Evolutionary conservation across 345 rosid genomes (phyloP), one percentile per base, ranked within the genome.

Genomic region (Brassica napus): DNA sequence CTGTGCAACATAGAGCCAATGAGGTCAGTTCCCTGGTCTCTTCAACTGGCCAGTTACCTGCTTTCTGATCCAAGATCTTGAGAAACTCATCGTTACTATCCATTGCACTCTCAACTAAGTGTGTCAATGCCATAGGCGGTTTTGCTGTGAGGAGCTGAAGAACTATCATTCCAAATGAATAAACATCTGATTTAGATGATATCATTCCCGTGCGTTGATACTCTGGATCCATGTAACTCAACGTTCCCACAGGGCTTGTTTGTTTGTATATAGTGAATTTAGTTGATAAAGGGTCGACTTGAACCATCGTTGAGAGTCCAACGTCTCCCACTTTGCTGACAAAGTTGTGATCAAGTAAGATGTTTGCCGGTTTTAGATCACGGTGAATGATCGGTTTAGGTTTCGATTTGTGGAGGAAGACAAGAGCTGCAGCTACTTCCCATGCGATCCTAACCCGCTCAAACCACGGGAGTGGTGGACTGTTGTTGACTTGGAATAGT

Each of bases 321-420:
- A 94, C 94, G 70, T 94, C 97, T 63, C 98, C 91, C 1, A 94
- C 86, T 83, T 94, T 94, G 92, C 97, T 94, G 32, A 92, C 90
- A 5, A 86, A 82, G 82, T 92, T 90, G 31, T 81, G 89, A 75
- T 91, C 97, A 31, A 94, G 97, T 83, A 94, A 79, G 87, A 94
- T 91, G 85, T 94, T 94, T 30, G 91, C 97, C 4, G 98, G 98
- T 80, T 94, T 94, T 58, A 94, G 80, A 82, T 94, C 98, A 63
- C 98, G 94, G 79, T 94, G 98, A 77, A 94, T 84, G 74, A 92
- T 88, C 4, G 90, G 91, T 71, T 77, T 84, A 8, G 98, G 97
- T 85, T 87, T 94, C 52, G 91, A 79, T 72, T 84, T 87, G 86
- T 94, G 98, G 78, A 94, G 97, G 75, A 89, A 92, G 44, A 77